phyloP scores from a whole-genome alignment of 2,329 filamentous ascomycete genomes.

The Graphilbum ipis-grandicollis region DNA sequence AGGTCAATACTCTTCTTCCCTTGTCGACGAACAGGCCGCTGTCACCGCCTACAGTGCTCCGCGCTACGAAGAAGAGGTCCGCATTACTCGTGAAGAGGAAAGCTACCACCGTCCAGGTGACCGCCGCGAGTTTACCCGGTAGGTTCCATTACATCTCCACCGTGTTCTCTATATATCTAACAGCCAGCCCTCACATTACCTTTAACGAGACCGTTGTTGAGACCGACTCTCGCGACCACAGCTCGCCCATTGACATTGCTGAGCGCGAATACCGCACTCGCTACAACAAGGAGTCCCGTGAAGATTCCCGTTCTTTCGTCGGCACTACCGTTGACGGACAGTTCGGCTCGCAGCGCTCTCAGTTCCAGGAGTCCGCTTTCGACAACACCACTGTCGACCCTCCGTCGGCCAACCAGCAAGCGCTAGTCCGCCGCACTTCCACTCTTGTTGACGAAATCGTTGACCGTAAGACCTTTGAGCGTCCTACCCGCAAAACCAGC shows the following conservation, averaged over 20 bases:
- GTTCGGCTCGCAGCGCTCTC: no score
- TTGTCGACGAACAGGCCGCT: conserved; percentile 25
- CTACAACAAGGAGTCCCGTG: conserved; percentile 26
- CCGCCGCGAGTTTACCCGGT: conserved; percentile 34
- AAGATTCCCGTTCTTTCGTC: conserved; percentile 17
- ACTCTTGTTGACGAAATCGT: conserved; percentile 50
- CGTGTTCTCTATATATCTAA: conserved; percentile 1
- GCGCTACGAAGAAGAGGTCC: conserved; percentile 59
- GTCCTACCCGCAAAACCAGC: conserved; percentile 29
- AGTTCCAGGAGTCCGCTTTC: no score
- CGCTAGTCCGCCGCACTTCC: conserved; percentile 34
- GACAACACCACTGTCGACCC: conserved; percentile 39
- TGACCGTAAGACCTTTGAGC: conserved; percentile 21
- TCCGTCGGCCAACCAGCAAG: conserved; percentile 14
- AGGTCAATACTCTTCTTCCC: conserved; percentile 82
- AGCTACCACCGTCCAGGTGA: conserved; percentile 54
- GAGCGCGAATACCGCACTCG: conserved; percentile 50
- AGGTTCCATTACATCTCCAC: conserved; percentile 37
- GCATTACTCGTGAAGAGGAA: conserved; percentile 63
- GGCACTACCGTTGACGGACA: conserved; percentile 21
- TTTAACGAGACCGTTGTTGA: conserved; percentile 31
- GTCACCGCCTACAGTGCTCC: conserved; percentile 18
- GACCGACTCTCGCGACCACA: conserved; percentile 45
- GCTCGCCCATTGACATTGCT: conserved; percentile 40
- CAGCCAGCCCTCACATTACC: conserved; percentile 18